Percentiles rank a stretch among this genome's conserved stretches.
Conservation (phyloP, 2,329 filamentous ascomycete species). For the Nemania bipapillata region DNA sequence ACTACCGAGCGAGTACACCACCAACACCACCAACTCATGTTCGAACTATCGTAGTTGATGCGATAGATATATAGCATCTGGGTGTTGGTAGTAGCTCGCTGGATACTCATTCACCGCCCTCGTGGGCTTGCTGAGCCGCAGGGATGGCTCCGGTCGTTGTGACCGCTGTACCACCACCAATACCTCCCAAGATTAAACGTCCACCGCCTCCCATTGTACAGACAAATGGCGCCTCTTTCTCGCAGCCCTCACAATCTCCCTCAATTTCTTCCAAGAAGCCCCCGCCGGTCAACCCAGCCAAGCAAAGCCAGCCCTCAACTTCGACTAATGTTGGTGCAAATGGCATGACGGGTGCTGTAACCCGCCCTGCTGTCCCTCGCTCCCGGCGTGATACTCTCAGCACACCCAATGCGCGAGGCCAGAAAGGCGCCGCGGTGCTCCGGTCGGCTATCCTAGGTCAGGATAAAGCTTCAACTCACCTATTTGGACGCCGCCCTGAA, state of each 20-base stretch:
- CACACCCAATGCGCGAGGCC: conserved; percentile 59
- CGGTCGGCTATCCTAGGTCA: conserved; percentile 61
- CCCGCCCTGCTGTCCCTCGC: conserved; percentile 64
- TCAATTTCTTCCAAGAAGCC: conserved; percentile 67
- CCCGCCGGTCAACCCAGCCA: conserved; percentile 57
- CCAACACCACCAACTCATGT: conserved; percentile 27
- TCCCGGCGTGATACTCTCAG: conserved; percentile 66
- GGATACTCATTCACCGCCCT: conserved; percentile 10
- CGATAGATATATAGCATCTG: conserved; percentile 25
- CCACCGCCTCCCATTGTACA: conserved; percentile 73
- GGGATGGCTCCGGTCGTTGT: conserved; percentile 66
- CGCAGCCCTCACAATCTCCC: conserved; percentile 69
- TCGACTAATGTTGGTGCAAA: conserved; percentile 57
- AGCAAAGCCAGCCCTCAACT: conserved; percentile 59
- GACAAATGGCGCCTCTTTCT: conserved; percentile 69
- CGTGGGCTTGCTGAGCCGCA: conserved; percentile 29
- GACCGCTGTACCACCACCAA: conserved; percentile 53
- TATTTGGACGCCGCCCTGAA: conserved; percentile 63
- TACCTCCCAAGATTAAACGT: conserved; percentile 72
- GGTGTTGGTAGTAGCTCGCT: conserved; percentile 20
- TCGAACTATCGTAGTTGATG: conserved; percentile 10
- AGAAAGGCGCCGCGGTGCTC: conserved; percentile 63
- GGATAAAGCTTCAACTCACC: conserved; percentile 55
- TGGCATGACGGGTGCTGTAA: conserved; percentile 54
- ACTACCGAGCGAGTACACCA: not conserved